Evolutionary conservation across 768 basidiomycete species (phyloP).

Genomic region (Thelephora ganbajun): DNA sequence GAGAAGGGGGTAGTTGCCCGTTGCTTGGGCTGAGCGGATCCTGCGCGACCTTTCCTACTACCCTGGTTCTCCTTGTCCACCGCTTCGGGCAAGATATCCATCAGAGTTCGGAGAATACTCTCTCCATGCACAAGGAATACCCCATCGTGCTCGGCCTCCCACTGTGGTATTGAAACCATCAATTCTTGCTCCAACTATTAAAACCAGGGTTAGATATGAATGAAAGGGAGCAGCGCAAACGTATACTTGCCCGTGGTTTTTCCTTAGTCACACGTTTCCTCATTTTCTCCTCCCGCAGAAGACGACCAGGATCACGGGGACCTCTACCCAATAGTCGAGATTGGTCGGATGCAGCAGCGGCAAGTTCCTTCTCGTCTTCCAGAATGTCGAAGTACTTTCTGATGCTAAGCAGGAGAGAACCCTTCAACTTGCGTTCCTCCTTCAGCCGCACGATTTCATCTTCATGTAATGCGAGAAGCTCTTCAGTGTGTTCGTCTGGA

Average conservation of each 20-base stretch:
- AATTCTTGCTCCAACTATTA: slow-evolving; percentile 81
- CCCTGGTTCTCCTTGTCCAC: slow-evolving; percentile 65
- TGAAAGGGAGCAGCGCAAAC: neutral
- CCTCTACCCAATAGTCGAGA: slow-evolving; percentile 71
- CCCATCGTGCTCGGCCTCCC: slow-evolving; percentile 67
- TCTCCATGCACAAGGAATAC: slow-evolving; percentile 79
- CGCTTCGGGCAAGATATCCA: slow-evolving; percentile 49
- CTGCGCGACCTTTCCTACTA: slow-evolving; percentile 23
- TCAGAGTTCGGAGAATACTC: slow-evolving; percentile 65
- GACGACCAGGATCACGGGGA: slow-evolving; percentile 66
- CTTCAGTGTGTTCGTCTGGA: slow-evolving; percentile 79
- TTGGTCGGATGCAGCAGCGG: slow-evolving; percentile 68
- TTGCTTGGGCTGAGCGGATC: slow-evolving; percentile 35
- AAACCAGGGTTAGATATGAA: neutral
- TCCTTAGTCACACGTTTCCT: slow-evolving; percentile 85
- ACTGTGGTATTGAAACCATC: slow-evolving; percentile 58
- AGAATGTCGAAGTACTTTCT: slow-evolving; percentile 87
- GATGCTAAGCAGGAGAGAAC: slow-evolving; percentile 58
- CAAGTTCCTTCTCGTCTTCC: slow-evolving; percentile 80
- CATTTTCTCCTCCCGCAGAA: slow-evolving; percentile 94
- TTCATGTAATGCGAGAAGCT: slow-evolving; percentile 73
- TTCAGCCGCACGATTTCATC: slow-evolving; percentile 72
- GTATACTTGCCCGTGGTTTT: slow-evolving; percentile 69
- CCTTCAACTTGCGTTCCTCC: slow-evolving; percentile 70
- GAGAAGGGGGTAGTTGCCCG: slow-evolving; percentile 41